These are phyloP conservation scores for Populus nigra DNA, from an alignment of 345 rosid genomes.

Conservation along the genomic window DNA sequence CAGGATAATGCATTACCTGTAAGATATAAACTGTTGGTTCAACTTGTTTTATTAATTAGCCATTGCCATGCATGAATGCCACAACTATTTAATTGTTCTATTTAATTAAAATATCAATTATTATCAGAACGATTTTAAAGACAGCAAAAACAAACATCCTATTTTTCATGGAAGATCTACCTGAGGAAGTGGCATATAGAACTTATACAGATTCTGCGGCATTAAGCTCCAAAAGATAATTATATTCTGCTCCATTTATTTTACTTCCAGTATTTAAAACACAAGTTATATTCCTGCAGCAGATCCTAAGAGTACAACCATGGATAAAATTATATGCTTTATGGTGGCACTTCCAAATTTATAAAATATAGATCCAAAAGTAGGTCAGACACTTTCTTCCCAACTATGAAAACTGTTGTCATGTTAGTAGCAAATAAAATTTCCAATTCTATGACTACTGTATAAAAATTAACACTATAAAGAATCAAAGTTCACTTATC, in stretches of 20 bases:
- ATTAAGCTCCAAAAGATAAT: background rate
- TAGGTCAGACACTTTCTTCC: background rate
- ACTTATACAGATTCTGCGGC: background rate
- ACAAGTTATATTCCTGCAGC: background rate
- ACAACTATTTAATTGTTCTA: background rate
- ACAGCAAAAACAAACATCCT: background rate
- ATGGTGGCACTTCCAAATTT: background rate
- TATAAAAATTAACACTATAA: constrained; percentile 11
- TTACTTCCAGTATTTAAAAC: background rate
- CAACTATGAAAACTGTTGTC: background rate
- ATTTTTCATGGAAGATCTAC: background rate
- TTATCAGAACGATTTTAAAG: background rate
- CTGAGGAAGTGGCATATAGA: background rate
- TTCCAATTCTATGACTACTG: constrained; percentile 5
- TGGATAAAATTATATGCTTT: background rate
- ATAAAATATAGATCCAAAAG: background rate
- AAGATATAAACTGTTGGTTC: background rate
- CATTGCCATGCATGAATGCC: background rate
- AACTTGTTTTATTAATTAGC: background rate
- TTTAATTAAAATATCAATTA: background rate
- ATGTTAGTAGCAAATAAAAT: background rate
- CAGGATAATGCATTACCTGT: background rate
- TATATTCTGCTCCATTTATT: background rate
- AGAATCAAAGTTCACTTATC: constrained; percentile 27
- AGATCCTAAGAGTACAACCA: background rate